A percentile compares a stretch with the other conserved stretches of the same genome.
Conservation (phyloP, 352 stramenopile species). For the Pythium brachiatum region DNA sequence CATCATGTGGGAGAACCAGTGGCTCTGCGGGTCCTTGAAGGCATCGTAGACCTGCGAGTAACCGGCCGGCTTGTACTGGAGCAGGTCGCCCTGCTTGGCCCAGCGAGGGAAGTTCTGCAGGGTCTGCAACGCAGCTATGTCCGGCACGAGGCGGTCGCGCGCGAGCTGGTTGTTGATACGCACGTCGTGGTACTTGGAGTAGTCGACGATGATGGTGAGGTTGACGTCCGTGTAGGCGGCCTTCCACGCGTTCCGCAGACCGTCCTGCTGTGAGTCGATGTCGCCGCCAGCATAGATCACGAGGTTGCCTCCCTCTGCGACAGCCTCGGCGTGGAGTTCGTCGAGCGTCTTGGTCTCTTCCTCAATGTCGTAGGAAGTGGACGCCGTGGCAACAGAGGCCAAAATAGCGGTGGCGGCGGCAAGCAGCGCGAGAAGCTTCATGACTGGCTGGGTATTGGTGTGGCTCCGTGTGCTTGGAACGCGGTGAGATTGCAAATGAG, state of each 20-base stretch:
- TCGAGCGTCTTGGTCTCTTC: conserved; percentile 15
- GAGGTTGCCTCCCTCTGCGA: conserved; percentile 51
- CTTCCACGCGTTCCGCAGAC: conserved; percentile 24
- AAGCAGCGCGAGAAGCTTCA: too few relatives aligned
- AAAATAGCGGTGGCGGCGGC: too few relatives aligned
- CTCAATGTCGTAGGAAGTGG: too few relatives aligned
- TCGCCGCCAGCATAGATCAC: conserved; percentile 45
- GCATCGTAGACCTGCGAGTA: conserved; percentile 51
- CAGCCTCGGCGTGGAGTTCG: conserved; percentile 44
- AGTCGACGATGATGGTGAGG: conserved; percentile 56
- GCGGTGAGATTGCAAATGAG: too few relatives aligned
- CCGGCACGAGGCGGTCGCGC: conserved; percentile 37
- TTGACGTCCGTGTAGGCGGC: conserved; percentile 49
- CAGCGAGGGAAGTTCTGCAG: conserved; percentile 55
- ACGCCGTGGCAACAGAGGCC: too few relatives aligned
- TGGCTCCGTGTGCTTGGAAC: too few relatives aligned
- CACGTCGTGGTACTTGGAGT: conserved; percentile 57
- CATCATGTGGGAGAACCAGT: conserved; percentile 39
- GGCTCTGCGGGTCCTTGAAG: conserved; percentile 32
- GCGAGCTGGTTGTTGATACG: conserved; percentile 64
- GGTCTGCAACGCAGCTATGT: conserved; percentile 47
- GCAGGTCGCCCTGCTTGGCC: conserved; percentile 38
- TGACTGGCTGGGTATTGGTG: too few relatives aligned
- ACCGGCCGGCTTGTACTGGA: conserved; percentile 50
- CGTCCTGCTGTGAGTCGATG: conserved; percentile 29